A percentile compares a stretch with the other conserved stretches of the same genome.
Evolutionary conservation across 2,329 filamentous ascomycete genomes (phyloP).

Genomic region (Daldinia sp.): DNA sequence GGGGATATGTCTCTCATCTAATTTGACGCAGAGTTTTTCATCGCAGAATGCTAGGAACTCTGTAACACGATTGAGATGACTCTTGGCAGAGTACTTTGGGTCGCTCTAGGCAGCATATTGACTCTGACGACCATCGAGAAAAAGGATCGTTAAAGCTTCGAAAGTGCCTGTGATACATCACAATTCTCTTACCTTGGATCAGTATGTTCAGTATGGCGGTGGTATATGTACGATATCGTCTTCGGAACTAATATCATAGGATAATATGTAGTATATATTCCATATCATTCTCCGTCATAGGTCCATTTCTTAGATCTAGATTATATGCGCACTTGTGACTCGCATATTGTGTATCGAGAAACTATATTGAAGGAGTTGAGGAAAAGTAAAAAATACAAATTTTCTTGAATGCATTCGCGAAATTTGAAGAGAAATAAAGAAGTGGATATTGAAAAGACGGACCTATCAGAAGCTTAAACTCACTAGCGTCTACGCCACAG

Average conservation of each 20-base stretch:
- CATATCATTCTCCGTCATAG: neutral
- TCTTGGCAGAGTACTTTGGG: constrained; percentile 85
- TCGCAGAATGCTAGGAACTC: constrained; percentile 76
- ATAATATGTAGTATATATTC: neutral
- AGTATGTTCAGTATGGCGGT: neutral
- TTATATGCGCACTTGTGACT: neutral
- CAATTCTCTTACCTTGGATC: constrained; percentile 24
- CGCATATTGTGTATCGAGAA: neutral
- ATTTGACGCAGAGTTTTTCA: constrained; percentile 90
- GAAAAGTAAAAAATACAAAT: neutral
- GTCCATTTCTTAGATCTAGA: neutral
- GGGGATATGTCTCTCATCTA: constrained; percentile 77
- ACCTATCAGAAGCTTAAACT: neutral
- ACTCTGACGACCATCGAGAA: constrained; percentile 80
- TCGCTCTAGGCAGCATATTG: constrained; percentile 88
- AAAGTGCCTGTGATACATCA: constrained; percentile 75
- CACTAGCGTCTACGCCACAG: neutral
- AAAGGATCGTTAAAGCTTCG: constrained; percentile 86
- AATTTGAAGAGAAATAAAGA: constrained; percentile 9
- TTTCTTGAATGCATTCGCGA: neutral
- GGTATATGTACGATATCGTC: neutral
- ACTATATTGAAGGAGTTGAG: neutral
- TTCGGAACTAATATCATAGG: neutral
- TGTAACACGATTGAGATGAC: constrained; percentile 96
- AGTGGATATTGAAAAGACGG: neutral